Conservation (phyloP, 371 early-diverging fungal species). For the Actinomucor elegans region DNA sequence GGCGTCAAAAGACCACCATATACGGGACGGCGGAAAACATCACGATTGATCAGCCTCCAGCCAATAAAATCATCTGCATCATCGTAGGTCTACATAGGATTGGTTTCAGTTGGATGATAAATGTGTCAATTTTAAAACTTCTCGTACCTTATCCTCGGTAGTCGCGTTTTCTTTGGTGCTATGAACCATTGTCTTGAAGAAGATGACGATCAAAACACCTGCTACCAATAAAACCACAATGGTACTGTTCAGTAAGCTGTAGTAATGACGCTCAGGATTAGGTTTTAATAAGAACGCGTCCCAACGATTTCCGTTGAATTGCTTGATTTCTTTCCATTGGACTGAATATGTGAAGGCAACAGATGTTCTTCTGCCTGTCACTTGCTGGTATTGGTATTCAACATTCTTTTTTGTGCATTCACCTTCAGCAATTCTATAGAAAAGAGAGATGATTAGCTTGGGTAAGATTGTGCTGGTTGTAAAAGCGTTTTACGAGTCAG, state of each 20-base stretch:
- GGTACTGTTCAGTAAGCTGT: constrained; percentile 30
- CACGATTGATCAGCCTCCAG: constrained; percentile 46
- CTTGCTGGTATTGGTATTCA: constrained; percentile 40
- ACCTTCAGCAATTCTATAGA: constrained; percentile 29
- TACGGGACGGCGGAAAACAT: constrained; percentile 49
- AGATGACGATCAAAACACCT: constrained; percentile 24
- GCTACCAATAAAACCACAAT: constrained; percentile 22
- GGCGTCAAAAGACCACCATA: constrained; percentile 51
- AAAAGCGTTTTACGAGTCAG: constrained; percentile 52
- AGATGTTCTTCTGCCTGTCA: constrained; percentile 24
- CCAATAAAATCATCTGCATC: constrained; percentile 45
- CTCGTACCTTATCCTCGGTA: constrained; percentile 19
- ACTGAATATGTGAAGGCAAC: constrained; percentile 46
- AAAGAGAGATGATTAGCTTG: neutral
- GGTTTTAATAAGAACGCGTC: constrained; percentile 35
- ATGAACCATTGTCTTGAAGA: constrained; percentile 32
- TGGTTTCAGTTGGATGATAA: neutral
- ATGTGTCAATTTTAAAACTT: constrained; percentile 20
- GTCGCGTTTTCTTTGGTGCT: constrained; percentile 1
- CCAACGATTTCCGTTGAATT: constrained; percentile 29
- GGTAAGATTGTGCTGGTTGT: too few species aligned
- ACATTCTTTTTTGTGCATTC: constrained; percentile 37
- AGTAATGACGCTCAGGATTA: constrained; percentile 28
- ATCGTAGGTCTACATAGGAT: constrained; percentile 19
- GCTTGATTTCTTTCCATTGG: constrained; percentile 40